Conservation (phyloP, 164 flowering plant genomes). For the Brasenia schreberi region DNA sequence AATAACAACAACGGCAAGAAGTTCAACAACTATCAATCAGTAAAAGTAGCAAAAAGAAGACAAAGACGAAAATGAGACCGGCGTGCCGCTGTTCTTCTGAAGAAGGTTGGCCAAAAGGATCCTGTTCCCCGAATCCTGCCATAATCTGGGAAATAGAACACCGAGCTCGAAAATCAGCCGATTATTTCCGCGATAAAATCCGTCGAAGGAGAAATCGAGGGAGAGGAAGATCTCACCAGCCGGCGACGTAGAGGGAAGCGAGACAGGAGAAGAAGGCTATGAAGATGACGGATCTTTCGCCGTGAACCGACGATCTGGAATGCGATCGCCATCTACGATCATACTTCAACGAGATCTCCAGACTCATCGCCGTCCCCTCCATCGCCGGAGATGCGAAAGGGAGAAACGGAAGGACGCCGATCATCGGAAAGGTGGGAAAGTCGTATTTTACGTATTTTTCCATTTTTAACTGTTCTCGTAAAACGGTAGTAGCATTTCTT, state of each 20-base stretch:
- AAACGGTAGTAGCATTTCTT: too few species aligned
- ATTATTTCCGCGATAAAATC: background rate
- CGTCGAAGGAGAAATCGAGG: background rate
- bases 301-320: slow-evolving; percentile 20
- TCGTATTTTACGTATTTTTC: too few species aligned
- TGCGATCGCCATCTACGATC: slow-evolving; percentile 47
- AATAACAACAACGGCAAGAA: background rate
- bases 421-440: too few species aligned
- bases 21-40: background rate
- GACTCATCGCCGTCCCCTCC: background rate
- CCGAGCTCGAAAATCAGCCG: background rate
- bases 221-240: slow-evolving; percentile 36
- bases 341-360: slow-evolving; percentile 20
- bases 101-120: slow-evolving; percentile 41
- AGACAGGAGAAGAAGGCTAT: slow-evolving; percentile 80
- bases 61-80: slow-evolving; percentile 24
- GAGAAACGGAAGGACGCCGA: too few species aligned
- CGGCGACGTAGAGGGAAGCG: slow-evolving; percentile 95
- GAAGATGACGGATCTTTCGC: slow-evolving; percentile 37
- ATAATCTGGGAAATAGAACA: slow-evolving; percentile 33
- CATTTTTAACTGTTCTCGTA: too few species aligned
- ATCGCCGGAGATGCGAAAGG: background rate
- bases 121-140: slow-evolving; percentile 97
- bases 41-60: slow-evolving; percentile 1
- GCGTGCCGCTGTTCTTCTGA: slow-evolving; percentile 29